Conservation (phyloP, 1,139 yeast genomes). For the Pichia sp. region DNA sequence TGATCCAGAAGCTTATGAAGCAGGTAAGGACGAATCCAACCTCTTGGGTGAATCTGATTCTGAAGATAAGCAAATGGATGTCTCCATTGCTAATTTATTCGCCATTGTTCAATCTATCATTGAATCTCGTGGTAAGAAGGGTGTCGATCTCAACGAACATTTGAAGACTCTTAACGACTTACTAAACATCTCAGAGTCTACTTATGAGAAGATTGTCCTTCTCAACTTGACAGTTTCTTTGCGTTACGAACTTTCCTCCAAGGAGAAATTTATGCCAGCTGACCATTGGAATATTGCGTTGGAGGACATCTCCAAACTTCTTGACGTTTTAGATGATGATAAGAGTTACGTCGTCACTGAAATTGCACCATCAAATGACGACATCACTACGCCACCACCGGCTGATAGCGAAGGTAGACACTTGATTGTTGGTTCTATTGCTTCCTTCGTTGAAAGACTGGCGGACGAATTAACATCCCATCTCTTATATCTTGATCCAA, state of each 20-base stretch:
- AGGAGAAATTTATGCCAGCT: conserved; percentile 67
- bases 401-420: conserved; percentile 59
- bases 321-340: conserved; percentile 62
- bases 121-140: conserved; percentile 94
- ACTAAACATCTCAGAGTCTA: conserved; percentile 41
- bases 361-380: conserved; percentile 70
- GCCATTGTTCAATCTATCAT: conserved; percentile 65
- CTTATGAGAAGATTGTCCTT: conserved; percentile 74
- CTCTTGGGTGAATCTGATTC: conserved; percentile 15
- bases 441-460: conserved; percentile 83
- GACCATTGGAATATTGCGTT: conserved; percentile 76
- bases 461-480: conserved; percentile 93
- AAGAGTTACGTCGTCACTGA: conserved; percentile 67
- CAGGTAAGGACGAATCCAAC: conserved; percentile 25
- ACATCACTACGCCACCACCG: conserved; percentile 69
- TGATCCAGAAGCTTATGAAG: conserved; percentile 68
- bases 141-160: conserved; percentile 80
- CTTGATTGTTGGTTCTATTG: conserved; percentile 75
- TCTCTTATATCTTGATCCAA: conserved; percentile 86
- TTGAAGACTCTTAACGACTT: conserved; percentile 62
- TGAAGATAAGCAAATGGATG: conserved; percentile 30
- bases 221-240: conserved; percentile 80
- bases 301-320: conserved; percentile 53
- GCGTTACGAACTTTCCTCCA: conserved; percentile 73
- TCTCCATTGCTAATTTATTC: conserved; percentile 40